Base-by-base conservation (phyloP, 257 asterid genomes). In the Salvia miltiorrhiza region DNA sequence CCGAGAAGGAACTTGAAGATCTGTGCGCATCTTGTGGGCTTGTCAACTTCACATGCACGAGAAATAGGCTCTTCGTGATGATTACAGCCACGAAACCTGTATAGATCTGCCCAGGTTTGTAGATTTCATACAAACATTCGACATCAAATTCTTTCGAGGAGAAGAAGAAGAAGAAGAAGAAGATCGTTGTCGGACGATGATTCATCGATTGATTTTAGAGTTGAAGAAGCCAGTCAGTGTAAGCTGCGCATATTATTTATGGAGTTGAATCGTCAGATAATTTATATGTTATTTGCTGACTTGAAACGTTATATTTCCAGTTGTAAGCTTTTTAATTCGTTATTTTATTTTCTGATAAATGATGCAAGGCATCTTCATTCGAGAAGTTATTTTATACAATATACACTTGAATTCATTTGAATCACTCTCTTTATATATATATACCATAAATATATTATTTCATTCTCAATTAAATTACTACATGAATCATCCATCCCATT, bases 21-120 rank as follows among this genome's bases (percentile, higher is more conserved):
- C 85, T 89, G 43, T 89, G 93, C 57, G 56, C 78, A 0, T 55
- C 91, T 23, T 89, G 93, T 35, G 96, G 97, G 72, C 92, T 92
- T 32, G 80, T 76, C 16, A 75, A 84, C 73, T 85, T 85, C 49
- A 80, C 77, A 11, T 78, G 85, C 79, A 82, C 74, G 12, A 80
- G 97, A 80, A 89, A 86, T 55, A 62, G 93, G 66, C 65, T 67
- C 5, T 92, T 92, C 57, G 89, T 87, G 66, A 91, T 91, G 97
- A 77, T 91, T 70, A 52, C 88, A 4, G 96, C 97, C 50, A 78
- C 20, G 76, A 90, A 90, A 76, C 89, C 92, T 28, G 59, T 56
- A 5, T 67, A 73, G 40, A 4, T n/a, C n/a, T n/a, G n/a, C n/a
- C n/a, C 62, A 21, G 7, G 13, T 57, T 30, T 32, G 43, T 30